Evolutionary conservation across 164 flowering plant species (phyloP).

Genomic region (Dillenia turbinata): DNA sequence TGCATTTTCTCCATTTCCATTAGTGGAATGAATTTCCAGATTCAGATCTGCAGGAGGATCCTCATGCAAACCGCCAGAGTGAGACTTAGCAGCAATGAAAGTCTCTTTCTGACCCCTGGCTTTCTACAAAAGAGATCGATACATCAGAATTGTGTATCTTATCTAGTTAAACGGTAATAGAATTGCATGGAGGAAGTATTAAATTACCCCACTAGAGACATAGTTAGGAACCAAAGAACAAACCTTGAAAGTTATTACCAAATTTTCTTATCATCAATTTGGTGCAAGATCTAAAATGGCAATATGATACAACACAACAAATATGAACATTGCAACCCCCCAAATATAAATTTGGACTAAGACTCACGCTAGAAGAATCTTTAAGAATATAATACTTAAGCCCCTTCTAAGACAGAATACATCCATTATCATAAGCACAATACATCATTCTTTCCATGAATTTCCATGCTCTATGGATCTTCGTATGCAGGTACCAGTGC

Average conservation of each 20-base stretch:
- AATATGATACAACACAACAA: not conserved
- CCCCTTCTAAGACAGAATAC: too few species aligned
- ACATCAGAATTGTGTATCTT: not conserved
- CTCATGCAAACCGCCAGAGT: constrained; percentile 16
- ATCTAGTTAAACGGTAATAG: not conserved
- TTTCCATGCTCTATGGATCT: too few species aligned
- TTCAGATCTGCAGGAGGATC: constrained; percentile 18
- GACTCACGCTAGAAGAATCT: too few species aligned
- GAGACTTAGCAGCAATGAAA: constrained; percentile 24
- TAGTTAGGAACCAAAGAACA: not conserved
- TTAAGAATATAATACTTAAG: too few species aligned
- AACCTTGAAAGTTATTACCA: not conserved
- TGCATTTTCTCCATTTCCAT: constrained; percentile 6
- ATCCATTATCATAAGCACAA: too few species aligned
- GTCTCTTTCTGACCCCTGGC: constrained; percentile 26
- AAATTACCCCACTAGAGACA: not conserved
- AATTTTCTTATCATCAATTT: not conserved
- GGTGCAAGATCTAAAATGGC: not conserved
- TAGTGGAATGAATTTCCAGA: constrained; percentile 1
- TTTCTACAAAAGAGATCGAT: constrained; percentile 22
- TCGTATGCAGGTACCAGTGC: too few species aligned
- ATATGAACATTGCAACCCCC: not conserved
- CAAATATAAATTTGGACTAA: too few species aligned
- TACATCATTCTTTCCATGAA: too few species aligned
- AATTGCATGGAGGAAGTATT: not conserved